Evolutionary conservation across 2,329 filamentous ascomycete species (phyloP).

Genomic region (Aureobasidium sp.): DNA sequence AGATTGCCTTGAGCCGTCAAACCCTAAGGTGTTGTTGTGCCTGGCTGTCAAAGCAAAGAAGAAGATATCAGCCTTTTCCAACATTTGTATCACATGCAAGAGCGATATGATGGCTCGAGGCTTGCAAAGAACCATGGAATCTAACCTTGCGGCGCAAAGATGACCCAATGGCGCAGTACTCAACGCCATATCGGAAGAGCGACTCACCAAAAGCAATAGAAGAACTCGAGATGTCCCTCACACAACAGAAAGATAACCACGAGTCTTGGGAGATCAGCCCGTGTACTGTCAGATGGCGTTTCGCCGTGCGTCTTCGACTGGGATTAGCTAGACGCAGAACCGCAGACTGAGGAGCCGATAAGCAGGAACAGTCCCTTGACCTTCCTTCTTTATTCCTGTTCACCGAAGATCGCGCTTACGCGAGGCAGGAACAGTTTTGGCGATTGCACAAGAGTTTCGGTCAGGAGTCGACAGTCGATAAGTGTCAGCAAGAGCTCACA

Average conservation of each 20-base stretch:
- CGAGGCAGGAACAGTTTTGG: not conserved
- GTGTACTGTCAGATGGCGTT: slow-evolving; percentile 1
- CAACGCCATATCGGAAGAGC: not conserved
- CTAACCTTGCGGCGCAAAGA: not conserved
- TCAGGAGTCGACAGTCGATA: not conserved
- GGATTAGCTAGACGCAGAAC: slow-evolving; percentile 1
- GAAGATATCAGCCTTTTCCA: not conserved
- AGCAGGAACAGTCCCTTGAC: not conserved
- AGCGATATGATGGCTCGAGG: not conserved
- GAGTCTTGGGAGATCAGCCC: not conserved
- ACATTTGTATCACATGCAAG: not conserved
- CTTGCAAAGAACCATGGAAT: not conserved
- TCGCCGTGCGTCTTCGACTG: not conserved
- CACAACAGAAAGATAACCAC: slow-evolving; percentile 7
- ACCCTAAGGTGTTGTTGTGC: not conserved
- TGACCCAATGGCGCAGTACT: not conserved
- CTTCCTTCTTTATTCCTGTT: slow-evolving; percentile 3
- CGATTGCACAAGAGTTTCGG: not conserved
- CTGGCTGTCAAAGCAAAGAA: not conserved
- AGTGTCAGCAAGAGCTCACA: not conserved
- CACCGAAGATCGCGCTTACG: slow-evolving; percentile 2
- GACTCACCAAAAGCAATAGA: slow-evolving; percentile 1
- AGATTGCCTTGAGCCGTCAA: slow-evolving; percentile 1
- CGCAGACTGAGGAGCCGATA: slow-evolving; percentile 11
- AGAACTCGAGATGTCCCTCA: not conserved